Evolutionary conservation across 495 filamentous ascomycete genomes (phyloP), one percentile per base, ranked within the genome.

Genomic region (Hypoxylon subgilvum): DNA sequence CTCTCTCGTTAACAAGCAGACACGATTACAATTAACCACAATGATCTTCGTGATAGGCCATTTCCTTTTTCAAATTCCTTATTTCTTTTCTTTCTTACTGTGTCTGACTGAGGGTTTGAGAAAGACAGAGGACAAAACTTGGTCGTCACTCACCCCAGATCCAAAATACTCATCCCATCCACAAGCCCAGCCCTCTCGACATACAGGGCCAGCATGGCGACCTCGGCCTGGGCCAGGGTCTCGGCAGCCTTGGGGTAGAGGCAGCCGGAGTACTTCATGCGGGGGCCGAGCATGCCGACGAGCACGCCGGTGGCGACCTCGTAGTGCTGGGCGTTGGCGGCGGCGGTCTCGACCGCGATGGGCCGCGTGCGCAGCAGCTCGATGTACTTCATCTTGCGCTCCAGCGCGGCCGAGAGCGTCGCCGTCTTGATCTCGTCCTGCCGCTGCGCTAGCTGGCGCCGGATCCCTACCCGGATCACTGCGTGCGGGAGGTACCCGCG

Each of bases 241-340:
- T 81, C 80, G 6, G 53, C 66, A 4, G 80, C 82, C 47, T 72
- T 79, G 7, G 77, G 76, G 69, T 86, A 88, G 64, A 86, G 71
- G 56, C 77, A 82, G 43, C 69, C 77, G 17, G 78, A 83, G 55
- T 86, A 88, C 75, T 88, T 87, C 80, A 86, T 87, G 47, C 83
- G 70, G 10, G 82, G 82, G 2, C 86, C 86, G 4, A 89, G 70
- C 49, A 74, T 79, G 28, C 75, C 79, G 12, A 59, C 57, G 18
- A 87, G 72, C 47, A 86, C 77, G 4, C 80, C 81, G 2, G 84
- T 84, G 10, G 79, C 82, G 22, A 88, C 83, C 71, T 87, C 85
- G 65, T 88, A 88, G 66, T 88, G 86, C 74, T 87, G 84, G 47
- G 79, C 62, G 67, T 87, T 88, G 14, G 85, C 84, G 3, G 75